Conservation (phyloP, 108 stramenopile species). For the Fistulifera pelliculosa region DNA sequence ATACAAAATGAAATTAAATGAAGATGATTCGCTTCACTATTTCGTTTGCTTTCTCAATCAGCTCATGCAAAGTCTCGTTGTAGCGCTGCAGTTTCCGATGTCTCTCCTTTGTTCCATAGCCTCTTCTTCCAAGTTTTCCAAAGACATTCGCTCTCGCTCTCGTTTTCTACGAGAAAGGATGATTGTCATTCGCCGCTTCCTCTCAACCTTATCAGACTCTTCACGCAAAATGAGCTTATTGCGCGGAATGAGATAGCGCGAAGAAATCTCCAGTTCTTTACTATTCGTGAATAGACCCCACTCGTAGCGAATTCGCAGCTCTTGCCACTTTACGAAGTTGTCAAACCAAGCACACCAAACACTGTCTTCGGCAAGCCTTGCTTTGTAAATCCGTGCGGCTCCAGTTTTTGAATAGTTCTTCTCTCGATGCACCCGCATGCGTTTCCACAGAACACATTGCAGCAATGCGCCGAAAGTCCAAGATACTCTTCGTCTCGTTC, state of each 20-base stretch:
- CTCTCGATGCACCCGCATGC: slow-evolving; percentile 3
- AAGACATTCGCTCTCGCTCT: slow-evolving; percentile 8
- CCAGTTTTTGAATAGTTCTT: background rate
- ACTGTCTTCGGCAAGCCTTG: slow-evolving; percentile 5
- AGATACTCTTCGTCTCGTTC: background rate
- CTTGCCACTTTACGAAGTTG: slow-evolving; percentile 10
- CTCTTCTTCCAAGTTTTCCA: slow-evolving; percentile 9
- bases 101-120: slow-evolving; percentile 5
- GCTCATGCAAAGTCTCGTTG: background rate
- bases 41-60: slow-evolving; percentile 2
- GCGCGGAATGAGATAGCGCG: background rate
- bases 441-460: background rate
- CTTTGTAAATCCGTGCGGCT: background rate
- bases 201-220: slow-evolving; percentile 7
- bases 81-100: background rate
- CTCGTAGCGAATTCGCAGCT: slow-evolving; percentile 6
- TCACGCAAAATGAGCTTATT: background rate
- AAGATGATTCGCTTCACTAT: too few species aligned
- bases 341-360: slow-evolving; percentile 4
- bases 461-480: background rate
- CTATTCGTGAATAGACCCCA: slow-evolving; percentile 7
- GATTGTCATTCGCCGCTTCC: slow-evolving; percentile 10
- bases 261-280: background rate
- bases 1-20: too few species aligned
- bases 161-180: slow-evolving; percentile 11